Percentiles rank a stretch among this genome's conserved stretches.
These are phyloP conservation scores for Akanthomyces uredinophilus DNA, from an alignment of 2,329 filamentous ascomycete species.

Conservation along the genomic window DNA sequence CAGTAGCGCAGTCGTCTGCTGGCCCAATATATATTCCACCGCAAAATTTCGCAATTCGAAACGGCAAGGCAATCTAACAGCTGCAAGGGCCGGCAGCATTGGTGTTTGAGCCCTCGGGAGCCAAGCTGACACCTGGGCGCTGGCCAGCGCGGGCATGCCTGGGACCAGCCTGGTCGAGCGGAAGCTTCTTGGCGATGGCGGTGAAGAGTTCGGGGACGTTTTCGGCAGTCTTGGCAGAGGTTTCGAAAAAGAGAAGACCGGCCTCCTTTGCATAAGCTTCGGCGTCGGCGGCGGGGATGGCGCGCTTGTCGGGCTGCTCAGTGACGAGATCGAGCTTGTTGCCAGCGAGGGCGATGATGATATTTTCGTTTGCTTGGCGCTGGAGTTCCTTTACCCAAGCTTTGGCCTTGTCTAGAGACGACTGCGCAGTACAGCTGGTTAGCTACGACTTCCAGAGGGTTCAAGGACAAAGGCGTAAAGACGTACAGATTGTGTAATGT, in stretches of 20 bases:
- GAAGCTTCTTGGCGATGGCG: conserved; percentile 94
- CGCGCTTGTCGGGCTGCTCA: conserved; percentile 92
- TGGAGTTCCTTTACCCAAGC: conserved; percentile 99
- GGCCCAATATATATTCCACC: conserved; percentile 1
- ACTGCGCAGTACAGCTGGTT: conserved; percentile 44
- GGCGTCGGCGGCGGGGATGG: conserved; percentile 81
- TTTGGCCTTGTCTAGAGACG: conserved; percentile 97
- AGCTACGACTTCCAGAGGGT: conserved; percentile 11
- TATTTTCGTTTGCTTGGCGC: conserved; percentile 98
- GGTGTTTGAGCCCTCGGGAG: conserved; percentile 53
- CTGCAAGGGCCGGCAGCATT: conserved; percentile 51
- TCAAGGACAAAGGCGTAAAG: neutral
- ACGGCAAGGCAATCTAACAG: conserved; percentile 36
- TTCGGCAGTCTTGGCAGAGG: conserved; percentile 93
- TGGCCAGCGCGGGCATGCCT: conserved; percentile 69
- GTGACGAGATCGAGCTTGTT: conserved; percentile 97
- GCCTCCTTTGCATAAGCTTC: conserved; percentile 94
- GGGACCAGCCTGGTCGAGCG: conserved; percentile 91
- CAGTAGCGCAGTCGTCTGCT: neutral
- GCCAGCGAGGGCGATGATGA: conserved; percentile 94
- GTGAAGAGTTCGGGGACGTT: conserved; percentile 96
- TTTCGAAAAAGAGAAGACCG: conserved; percentile 95
- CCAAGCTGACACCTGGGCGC: conserved; percentile 54
- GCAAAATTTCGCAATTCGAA: neutral
- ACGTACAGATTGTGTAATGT: conserved; percentile 96